Conservation (phyloP, 2,329 filamentous ascomycete species). For the Exophiala sp. region DNA sequence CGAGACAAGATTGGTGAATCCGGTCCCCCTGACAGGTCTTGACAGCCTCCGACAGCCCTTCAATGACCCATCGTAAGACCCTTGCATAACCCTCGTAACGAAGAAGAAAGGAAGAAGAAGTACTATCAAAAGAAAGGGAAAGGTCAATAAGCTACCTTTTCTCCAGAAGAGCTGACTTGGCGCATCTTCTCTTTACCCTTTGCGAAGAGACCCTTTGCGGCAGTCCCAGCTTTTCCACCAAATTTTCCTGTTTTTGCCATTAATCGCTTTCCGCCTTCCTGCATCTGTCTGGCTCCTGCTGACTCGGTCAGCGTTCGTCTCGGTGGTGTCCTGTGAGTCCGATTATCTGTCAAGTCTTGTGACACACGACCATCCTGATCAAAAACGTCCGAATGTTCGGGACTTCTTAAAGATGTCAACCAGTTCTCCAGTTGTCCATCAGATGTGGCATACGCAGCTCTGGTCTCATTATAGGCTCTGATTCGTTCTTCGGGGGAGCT, state of each 20-base stretch:
- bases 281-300: constrained; percentile 54
- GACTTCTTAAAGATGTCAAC: constrained; percentile 46
- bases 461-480: constrained; percentile 67
- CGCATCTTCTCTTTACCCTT: constrained; percentile 84
- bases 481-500: constrained; percentile 66
- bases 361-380: constrained; percentile 32
- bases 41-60: constrained; percentile 1
- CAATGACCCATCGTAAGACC: constrained; percentile 5
- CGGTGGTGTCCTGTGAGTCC: constrained; percentile 13
- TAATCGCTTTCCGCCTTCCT: constrained; percentile 82
- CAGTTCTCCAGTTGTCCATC: constrained; percentile 70
- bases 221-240: constrained; percentile 68
- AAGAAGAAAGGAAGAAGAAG: constrained; percentile 19
- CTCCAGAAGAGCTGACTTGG: constrained; percentile 54
- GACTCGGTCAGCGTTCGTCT: constrained; percentile 21
- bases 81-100: constrained; percentile 4
- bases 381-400: constrained; percentile 51
- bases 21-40: neutral
- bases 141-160: constrained; percentile 83
- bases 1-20: constrained; percentile 4
- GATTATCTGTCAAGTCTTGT: constrained; percentile 10
- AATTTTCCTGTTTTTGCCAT: constrained; percentile 75
- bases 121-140: constrained; percentile 30
- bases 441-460: constrained; percentile 65
- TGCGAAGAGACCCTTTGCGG: constrained; percentile 84